Evolutionary conservation across 75 land plant genomes (phyloP), one percentile per base, ranked within the genome.

Genomic region (Sequoiadendron giganteum): DNA sequence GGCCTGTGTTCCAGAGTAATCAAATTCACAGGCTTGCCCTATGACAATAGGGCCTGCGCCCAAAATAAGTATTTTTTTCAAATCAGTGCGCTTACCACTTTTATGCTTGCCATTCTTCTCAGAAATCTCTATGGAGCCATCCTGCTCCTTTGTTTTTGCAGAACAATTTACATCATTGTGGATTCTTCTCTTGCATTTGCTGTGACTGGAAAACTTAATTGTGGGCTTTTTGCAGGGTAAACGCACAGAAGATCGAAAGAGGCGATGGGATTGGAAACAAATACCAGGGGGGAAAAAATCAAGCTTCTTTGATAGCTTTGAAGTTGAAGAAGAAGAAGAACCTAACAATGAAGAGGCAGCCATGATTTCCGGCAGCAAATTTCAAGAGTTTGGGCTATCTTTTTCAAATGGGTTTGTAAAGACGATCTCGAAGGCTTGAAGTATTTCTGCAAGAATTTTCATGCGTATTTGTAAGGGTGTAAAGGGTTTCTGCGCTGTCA

Each of bases 31-130:
- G 13, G 99, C 99, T 82, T 98, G 99, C 45, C 99, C 99, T 42
- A 98, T 98, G 30, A 98, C 99, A 89, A 98, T 98, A 10, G 99
- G 99, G 0, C 99, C 99, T 13, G 99, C 99, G 13, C 99, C 99
- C 0, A 98, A 90, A 34, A 98, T 95, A 92, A 98, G 76, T 32
- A 98, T 98, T 89, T 98, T 98, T 95, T 95, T 97, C 81, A 97
- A 38, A 89, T 98, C 99, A 0, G 96, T 97, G n/a, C 99, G 89
- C 87, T 96, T 97, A 61, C 95, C 94, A 56, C 87, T 82, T 82
- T 25, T 82, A 28, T 25, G 84, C 9, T 82, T 82, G 14, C n/a
- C 84, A 43, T 28, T 82, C 32, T 28, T 82, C 49, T 82, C 49
- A 42, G 77, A 75, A 0, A 39, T 34, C 77, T 28, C 21, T 48